A percentile compares a stretch with the other conserved stretches of the same genome.
phyloP scores from a whole-genome alignment of 306 rosid genomes.

The Calophaca sinica region DNA sequence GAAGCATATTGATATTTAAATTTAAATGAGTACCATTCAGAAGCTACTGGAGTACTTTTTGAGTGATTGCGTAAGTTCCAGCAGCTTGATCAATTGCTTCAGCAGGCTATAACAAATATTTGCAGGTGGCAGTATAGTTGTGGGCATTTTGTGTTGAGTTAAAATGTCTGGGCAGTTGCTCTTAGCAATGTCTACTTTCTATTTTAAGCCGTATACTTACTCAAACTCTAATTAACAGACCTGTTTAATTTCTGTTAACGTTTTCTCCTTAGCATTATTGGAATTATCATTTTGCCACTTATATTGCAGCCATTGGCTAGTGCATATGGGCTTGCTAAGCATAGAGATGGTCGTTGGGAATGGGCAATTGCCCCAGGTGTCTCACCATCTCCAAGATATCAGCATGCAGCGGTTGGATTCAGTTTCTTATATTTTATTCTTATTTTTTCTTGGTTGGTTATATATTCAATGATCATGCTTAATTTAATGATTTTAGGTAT shows the following conservation, averaged over 20 bases:
- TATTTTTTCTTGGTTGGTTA: slow-evolving; percentile 23
- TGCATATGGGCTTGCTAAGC: slow-evolving; percentile 99
- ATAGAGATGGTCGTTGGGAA: slow-evolving; percentile 99
- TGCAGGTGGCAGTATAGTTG: slow-evolving; percentile 23
- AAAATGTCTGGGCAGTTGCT: slow-evolving; percentile 20
- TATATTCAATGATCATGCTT: slow-evolving; percentile 49
- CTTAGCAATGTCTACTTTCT: slow-evolving; percentile 23
- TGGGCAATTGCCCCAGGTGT: slow-evolving; percentile 99
- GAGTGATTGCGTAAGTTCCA: slow-evolving; percentile 31
- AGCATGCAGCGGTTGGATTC: slow-evolving; percentile 97
- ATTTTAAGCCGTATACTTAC: slow-evolving; percentile 33
- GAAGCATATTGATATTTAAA: too few relatives aligned
- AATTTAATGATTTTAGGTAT: slow-evolving; percentile 69
- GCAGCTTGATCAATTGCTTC: slow-evolving; percentile 24
- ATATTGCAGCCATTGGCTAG: slow-evolving; percentile 90
- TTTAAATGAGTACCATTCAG: too few relatives aligned
- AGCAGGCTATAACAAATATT: slow-evolving; percentile 5
- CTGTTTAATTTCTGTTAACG: slow-evolving; percentile 29
- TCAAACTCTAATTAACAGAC: slow-evolving; percentile 4
- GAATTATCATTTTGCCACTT: slow-evolving; percentile 30
- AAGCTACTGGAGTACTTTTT: slow-evolving; percentile 21
- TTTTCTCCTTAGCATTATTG: slow-evolving; percentile 31
- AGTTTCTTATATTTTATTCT: slow-evolving; percentile 41
- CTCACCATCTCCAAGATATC: slow-evolving; percentile 99
- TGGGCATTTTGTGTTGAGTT: slow-evolving; percentile 31